Evolutionary conservation across 2,329 filamentous ascomycete genomes (phyloP).

Genomic region (Periglandula ipomoeae): DNA sequence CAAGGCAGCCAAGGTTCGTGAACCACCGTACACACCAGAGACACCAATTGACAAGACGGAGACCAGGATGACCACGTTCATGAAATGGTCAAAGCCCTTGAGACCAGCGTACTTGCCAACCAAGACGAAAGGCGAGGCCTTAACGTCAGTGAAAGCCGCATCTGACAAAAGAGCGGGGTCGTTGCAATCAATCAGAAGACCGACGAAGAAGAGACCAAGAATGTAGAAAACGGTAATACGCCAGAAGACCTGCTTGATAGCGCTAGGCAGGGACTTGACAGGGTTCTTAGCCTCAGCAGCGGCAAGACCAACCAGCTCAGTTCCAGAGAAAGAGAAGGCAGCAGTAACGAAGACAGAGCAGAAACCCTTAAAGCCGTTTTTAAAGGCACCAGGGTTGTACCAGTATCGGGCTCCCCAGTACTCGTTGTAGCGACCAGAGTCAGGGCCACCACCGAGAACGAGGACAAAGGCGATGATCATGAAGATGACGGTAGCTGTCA

Average conservation of each 20-base stretch:
- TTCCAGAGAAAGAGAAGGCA: conserved; percentile 64
- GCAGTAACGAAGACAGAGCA: conserved; percentile 65
- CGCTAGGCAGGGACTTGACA: conserved; percentile 63
- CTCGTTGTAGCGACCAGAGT: conserved; percentile 30
- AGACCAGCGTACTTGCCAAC: conserved; percentile 45
- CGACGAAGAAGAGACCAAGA: conserved; percentile 42
- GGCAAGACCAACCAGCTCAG: conserved; percentile 48
- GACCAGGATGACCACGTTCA: conserved; percentile 51
- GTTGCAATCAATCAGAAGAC: conserved; percentile 37
- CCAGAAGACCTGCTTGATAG: conserved; percentile 70
- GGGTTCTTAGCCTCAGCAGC: conserved; percentile 54
- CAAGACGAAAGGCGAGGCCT: conserved; percentile 47
- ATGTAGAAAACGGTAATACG: conserved; percentile 48
- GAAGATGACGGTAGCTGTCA: conserved; percentile 42
- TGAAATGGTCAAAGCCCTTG: conserved; percentile 42
- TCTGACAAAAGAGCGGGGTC: conserved; percentile 32
- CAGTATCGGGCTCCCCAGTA: conserved; percentile 43
- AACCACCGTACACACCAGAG: conserved; percentile 49
- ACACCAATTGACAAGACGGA: conserved; percentile 51
- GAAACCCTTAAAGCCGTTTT: conserved; percentile 66
- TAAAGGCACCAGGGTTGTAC: conserved; percentile 47
- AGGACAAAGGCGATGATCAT: conserved; percentile 54
- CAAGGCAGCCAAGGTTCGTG: conserved; percentile 49
- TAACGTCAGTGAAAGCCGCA: conserved; percentile 29
- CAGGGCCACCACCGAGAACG: conserved; percentile 51